phyloP scores from a whole-genome alignment of 441 rosid species.

The Biscutella laevigata region DNA sequence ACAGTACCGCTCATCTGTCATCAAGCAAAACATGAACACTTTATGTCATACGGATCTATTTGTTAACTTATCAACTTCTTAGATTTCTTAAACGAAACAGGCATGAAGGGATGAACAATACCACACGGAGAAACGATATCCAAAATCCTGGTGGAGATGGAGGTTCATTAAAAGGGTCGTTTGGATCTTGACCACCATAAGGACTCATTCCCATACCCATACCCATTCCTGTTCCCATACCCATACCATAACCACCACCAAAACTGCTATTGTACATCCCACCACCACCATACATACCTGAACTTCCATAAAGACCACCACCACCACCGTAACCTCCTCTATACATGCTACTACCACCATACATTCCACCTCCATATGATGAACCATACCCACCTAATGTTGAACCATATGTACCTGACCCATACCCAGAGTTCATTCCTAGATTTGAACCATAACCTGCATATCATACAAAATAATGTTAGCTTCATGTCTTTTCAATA shows the following conservation, averaged over 20 bases:
- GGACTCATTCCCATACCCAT: conserved; percentile 83
- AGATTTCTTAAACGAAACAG: not conserved
- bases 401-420: conserved; percentile 29
- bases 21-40: conserved; percentile 11
- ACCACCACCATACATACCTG: conserved; percentile 77
- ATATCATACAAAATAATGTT: not conserved
- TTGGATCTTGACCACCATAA: conserved; percentile 83
- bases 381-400: conserved; percentile 37
- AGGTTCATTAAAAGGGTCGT: conserved; percentile 74
- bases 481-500: not conserved
- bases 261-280: conserved; percentile 52
- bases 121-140: conserved; percentile 91
- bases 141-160: conserved; percentile 93
- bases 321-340: conserved; percentile 42
- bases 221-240: conserved; percentile 67
- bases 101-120: conserved; percentile 21
- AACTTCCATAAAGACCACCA: conserved; percentile 62
- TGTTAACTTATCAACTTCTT: not conserved
- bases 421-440: conserved; percentile 42
- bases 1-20: conserved; percentile 95
- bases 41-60: not conserved
- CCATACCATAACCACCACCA: conserved; percentile 85
- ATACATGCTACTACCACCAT: conserved; percentile 60
- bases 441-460: conserved; percentile 24
- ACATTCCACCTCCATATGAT: conserved; percentile 33